Evolutionary conservation across 129 eudicot species (phyloP), one percentile per base, ranked within the genome.

Genomic region (Logfia minima): DNA sequence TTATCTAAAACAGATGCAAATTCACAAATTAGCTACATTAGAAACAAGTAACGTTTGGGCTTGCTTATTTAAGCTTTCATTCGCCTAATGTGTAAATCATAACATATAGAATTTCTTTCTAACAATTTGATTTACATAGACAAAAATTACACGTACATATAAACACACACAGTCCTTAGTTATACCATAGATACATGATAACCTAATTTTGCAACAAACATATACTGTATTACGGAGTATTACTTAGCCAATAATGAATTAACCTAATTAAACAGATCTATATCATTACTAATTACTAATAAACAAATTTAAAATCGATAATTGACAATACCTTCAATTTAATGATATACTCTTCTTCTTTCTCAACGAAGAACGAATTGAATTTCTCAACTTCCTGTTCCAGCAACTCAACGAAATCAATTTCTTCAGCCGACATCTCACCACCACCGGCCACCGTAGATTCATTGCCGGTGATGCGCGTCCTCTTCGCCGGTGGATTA

Each of bases 261-360:
- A 66, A 67, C 74, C 7, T 71, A 6, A 31, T 52, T 26, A 55
- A 51, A 71, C 61, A 74, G 78, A 76, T 66, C 80, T 76, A 65
- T 45, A 0, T 22, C 35, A 58, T 58, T 14, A 7, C 28, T 58
- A 7, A 17, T n/a, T 19, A 58, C 23, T n/a, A 19, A 52, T 28
- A 3, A 55, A 0, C 35, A n/a, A 18, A 23, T 28, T 13, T 8
- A 21, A 75, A 62, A 13, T 5, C 2, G 6, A 74, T 21, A 53
- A 26, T 35, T 37, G 35, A 72, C 32, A 0, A 22, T 82, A 93
- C 98, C 98, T 93, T 93, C 14, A 88, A 77, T 84, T 80, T 80
- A 59, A 93, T 93, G 68, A 93, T 88, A 64, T 93, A 93, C 72
- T 90, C 98, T 66, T 93, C 98, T 77, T 93, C 96, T 68, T 90